These are phyloP conservation scores for Apiospora marii DNA, from an alignment of 2,329 filamentous ascomycete species.

Conservation along the genomic window DNA sequence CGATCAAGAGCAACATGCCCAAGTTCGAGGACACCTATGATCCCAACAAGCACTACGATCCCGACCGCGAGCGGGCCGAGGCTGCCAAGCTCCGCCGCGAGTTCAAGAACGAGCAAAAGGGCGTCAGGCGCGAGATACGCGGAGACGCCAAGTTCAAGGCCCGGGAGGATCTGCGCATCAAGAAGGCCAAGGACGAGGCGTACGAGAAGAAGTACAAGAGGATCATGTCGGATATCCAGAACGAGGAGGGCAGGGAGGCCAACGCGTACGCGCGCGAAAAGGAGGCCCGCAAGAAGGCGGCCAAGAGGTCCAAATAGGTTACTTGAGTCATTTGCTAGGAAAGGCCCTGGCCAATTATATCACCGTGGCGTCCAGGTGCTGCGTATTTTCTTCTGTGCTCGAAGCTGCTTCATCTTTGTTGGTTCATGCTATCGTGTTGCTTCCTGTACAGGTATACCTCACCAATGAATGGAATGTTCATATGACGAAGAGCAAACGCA, in stretches of 20 bases:
- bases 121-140: conserved; percentile 88
- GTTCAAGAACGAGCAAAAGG: conserved; percentile 95
- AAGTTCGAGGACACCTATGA: conserved; percentile 98
- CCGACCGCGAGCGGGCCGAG: conserved; percentile 88
- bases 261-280: conserved; percentile 93
- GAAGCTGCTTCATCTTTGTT: neutral
- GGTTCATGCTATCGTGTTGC: neutral
- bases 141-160: conserved; percentile 97
- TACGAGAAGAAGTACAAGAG: conserved; percentile 97
- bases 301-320: conserved; percentile 47
- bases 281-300: conserved; percentile 73
- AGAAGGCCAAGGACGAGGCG: conserved; percentile 90
- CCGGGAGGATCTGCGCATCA: conserved; percentile 85
- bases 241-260: conserved; percentile 84
- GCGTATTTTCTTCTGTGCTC: neutral
- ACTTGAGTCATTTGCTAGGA: neutral
- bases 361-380: conserved; percentile 9
- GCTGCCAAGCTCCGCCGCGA: conserved; percentile 84
- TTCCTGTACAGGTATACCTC: neutral
- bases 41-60: conserved; percentile 96
- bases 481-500: neutral
- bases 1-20: conserved; percentile 87
- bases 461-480: neutral
- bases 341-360: conserved; percentile 3
- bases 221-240: conserved; percentile 93